Conservation (phyloP, 73 alveolate species). For the Paramecium sexaurelia region DNA sequence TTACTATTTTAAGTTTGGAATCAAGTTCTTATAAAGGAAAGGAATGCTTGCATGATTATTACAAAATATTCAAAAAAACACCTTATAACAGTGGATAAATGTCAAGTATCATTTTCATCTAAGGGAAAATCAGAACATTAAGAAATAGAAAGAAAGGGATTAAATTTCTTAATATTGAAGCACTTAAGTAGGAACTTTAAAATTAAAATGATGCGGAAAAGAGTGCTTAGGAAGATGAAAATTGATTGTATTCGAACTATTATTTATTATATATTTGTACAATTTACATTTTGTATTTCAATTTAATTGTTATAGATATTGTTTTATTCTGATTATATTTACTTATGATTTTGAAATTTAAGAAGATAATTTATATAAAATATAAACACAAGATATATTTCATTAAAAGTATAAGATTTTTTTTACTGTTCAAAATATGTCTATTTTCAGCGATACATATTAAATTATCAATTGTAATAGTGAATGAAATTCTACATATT, state of each 20-base stretch:
- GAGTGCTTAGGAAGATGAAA: not conserved
- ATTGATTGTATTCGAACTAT: not conserved
- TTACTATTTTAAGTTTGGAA: not conserved
- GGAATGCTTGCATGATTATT: not conserved
- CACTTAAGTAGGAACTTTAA: not conserved
- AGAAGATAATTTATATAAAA: too few species aligned
- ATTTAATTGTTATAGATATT: not conserved
- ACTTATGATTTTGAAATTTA: too few species aligned
- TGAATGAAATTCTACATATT: not conserved
- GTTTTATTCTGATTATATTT: too few species aligned
- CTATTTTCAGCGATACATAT: too few species aligned
- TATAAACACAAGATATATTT: too few species aligned
- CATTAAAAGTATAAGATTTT: too few species aligned
- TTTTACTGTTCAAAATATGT: too few species aligned
- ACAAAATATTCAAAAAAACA: not conserved
- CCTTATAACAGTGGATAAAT: slow-evolving; percentile 33
- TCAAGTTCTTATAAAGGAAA: not conserved
- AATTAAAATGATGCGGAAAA: not conserved
- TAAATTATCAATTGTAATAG: not conserved
- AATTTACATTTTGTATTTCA: not conserved
- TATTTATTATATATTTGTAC: not conserved
- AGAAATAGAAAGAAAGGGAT: not conserved
- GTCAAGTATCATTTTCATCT: not conserved
- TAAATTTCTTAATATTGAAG: not conserved
- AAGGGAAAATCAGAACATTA: not conserved